Evolutionary conservation across 2,329 filamentous ascomycete genomes (phyloP), one percentile per base, ranked within the genome.

Genomic region (Salinomyces thailandicus): DNA sequence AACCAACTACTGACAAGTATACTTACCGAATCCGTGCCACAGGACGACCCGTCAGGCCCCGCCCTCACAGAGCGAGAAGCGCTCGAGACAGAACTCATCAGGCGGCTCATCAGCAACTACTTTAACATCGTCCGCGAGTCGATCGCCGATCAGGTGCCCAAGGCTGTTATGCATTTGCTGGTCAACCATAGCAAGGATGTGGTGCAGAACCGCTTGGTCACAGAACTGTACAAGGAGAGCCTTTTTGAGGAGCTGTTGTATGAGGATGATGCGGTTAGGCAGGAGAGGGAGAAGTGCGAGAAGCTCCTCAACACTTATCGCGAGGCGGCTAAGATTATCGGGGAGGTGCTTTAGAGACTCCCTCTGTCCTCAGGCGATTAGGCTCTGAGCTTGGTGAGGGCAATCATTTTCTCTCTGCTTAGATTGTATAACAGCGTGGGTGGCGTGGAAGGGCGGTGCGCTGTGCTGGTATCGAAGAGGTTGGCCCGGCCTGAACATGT

Each of bases 171-270:
- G 91, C 91, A 98, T 60, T 75, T 98, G 31, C 75, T 98, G 20
- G 91, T 98, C 57, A 98, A 98, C 63, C 85, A 95, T 68, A 93
- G 85, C 66, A 95, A 96, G 62, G 91, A 98, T 49, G 89, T 89
- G 9, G 87, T 98, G 19, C 91, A 98, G 63, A 98, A 98, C 63
- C 76, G 91, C 31, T 77, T 98, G 5, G 91, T 98, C 39, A 94
- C 84, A 58, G 85, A 94, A 60, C 71, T 98, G 34, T 98, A 98
- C 71, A 89, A 85, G 63, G 91, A 96, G 61, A 66, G 77, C 20
- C 67, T 94, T 20, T 96, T 96, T 53, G 79, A 86, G 50, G 89
- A 98, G 59, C 73, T 98, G 37, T 69, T 98, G 26, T 96, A 98
- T 62, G 91, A 98, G 62, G 91, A 98, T 56, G 91, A 98, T 57